phyloP scores from a whole-genome alignment of 2,329 filamentous ascomycete genomes.

The Gnomoniopsis smithogilvyi region DNA sequence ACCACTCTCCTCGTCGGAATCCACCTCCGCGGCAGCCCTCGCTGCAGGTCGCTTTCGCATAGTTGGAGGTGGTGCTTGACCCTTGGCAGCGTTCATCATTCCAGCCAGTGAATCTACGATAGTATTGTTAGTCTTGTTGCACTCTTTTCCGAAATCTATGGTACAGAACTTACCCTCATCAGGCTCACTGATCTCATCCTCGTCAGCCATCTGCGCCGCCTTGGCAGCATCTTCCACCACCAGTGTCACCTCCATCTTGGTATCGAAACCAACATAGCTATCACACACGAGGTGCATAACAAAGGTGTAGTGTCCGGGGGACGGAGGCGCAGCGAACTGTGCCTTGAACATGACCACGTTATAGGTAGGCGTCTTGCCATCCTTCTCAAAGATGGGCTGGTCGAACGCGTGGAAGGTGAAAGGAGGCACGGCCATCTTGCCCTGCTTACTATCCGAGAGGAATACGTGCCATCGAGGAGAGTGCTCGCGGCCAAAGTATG shows the following conservation, averaged over 20 bases:
- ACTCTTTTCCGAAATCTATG: background rate
- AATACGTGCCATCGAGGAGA: constrained; percentile 93
- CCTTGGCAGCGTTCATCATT: constrained; percentile 85
- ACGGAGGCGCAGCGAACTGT: constrained; percentile 91
- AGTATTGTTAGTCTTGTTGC: constrained; percentile 25
- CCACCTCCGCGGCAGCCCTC: constrained; percentile 40
- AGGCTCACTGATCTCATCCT: constrained; percentile 96
- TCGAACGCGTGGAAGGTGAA: constrained; percentile 95
- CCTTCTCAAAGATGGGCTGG: constrained; percentile 76
- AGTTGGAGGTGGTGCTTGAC: constrained; percentile 53
- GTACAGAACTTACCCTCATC: constrained; percentile 75
- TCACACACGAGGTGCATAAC: constrained; percentile 93
- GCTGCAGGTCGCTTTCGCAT: constrained; percentile 46
- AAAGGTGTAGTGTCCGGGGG: constrained; percentile 90
- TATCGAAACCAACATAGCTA: constrained; percentile 92
- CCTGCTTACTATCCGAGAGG: constrained; percentile 88
- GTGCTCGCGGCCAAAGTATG: constrained; percentile 85
- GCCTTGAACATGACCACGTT: constrained; percentile 96
- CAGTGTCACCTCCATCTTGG: constrained; percentile 84
- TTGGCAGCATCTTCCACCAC: constrained; percentile 86
- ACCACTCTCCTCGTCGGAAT: constrained; percentile 78
- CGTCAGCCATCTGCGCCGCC: constrained; percentile 73
- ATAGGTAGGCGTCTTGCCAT: constrained; percentile 79
- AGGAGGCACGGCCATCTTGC: constrained; percentile 93
- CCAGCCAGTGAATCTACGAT: constrained; percentile 77